Evolutionary conservation across 176 grass and related monocot genomes (phyloP).

Genomic region (Carex parvula): DNA sequence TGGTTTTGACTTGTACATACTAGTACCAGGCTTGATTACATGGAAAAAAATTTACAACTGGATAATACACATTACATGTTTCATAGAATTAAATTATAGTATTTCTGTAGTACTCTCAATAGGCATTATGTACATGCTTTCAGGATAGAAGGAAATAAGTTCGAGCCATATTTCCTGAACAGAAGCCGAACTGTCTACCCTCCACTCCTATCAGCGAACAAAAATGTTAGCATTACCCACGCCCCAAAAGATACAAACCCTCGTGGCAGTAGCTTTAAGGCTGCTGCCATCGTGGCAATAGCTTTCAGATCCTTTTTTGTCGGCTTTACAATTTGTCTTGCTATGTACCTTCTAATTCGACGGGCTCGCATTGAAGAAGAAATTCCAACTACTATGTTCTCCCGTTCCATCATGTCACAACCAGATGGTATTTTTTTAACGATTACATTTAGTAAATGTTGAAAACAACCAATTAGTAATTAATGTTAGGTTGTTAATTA

Average conservation of each 20-base stretch:
- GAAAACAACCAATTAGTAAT: too few relatives aligned
- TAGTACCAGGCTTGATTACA: not conserved
- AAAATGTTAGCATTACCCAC: constrained; percentile 36
- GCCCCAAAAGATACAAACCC: constrained; percentile 38
- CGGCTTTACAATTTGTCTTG: constrained; percentile 41
- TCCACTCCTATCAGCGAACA: constrained; percentile 36
- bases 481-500: too few relatives aligned
- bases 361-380: constrained; percentile 20
- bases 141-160: constrained; percentile 78
- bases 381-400: not conserved
- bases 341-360: constrained; percentile 32
- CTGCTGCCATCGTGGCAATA: constrained; percentile 31
- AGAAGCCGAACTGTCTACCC: not conserved
- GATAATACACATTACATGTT: not conserved
- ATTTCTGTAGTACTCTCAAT: constrained; percentile 19
- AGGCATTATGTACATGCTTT: constrained; percentile 24
- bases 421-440: constrained; percentile 16
- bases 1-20: not conserved
- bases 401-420: not conserved
- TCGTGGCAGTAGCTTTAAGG: too few relatives aligned
- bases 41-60: not conserved
- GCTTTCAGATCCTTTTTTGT: constrained; percentile 37
- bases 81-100: not conserved
- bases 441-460: not conserved
- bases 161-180: constrained; percentile 40